Evolutionary conservation across 1,139 yeast genomes (phyloP), one percentile per base, ranked within the genome.

Genomic region (Meyerozyma sp.): DNA sequence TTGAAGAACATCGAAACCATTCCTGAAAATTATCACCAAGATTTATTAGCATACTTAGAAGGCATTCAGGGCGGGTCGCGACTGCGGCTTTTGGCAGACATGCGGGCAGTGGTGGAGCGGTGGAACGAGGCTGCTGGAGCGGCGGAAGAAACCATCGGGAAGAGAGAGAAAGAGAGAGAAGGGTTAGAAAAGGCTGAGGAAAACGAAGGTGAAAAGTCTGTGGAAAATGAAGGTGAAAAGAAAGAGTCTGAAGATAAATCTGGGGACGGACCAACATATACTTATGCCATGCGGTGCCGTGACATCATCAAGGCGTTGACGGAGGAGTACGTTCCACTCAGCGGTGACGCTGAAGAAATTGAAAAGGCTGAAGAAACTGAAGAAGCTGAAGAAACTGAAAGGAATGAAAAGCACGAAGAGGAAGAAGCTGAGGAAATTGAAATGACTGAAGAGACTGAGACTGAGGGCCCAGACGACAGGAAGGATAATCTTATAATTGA

Each of bases 51-150:
- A 8, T 91, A 91, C 57, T 63, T 89, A 41, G 75, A 70, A 36
- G 88, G 88, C 2, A 58, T 89, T 28, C 88, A 84, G 59, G 96
- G 96, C 3, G 89, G 87, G 0, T 77, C 87, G 5, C 67, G 82
- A 49, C 77, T 68, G 16, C 69, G 95, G 49, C 61, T 88, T 14
- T 63, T 77, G 8, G 75, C 68, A 4, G 81, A 78, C 13, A 74
- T 84, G 56, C 65, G 62, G 46, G 65, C 56, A 9, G 73, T 77
- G 4, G 65, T 82, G 14, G 60, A 59, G 1, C 62, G 66, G 41
- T 86, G 94, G 93, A 85, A 84, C 51, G 62, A 59, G 26, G 62
- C 70, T 45, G 75, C 77, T 20, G 65, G 59, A 40, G 63, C 63
- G 20, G 73, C 73, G 10, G 75, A 74, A 43, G 62, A 54, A 34